Base-by-base conservation (phyloP, 805 yeast genomes). In the Candida berthetii region DNA sequence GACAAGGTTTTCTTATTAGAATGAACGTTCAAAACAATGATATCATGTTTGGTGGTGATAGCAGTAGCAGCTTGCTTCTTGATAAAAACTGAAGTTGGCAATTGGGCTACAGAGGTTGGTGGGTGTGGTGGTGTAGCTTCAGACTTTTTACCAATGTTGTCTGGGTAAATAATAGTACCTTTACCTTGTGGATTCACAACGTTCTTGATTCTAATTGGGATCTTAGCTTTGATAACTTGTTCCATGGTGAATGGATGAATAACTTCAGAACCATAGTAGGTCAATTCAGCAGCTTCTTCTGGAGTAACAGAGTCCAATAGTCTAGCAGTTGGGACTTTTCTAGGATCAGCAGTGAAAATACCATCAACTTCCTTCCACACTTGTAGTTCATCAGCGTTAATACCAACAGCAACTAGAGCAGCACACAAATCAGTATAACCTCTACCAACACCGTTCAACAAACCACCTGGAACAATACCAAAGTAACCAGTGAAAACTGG, bases 311-410 rank as follows among this genome's bases (percentile, higher is more conserved):
- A 78, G 43, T 80, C 77, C 48, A 93, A 71, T 39, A 91, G 69
- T 52, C 96, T 74, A 3, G 99, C 99, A 42, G 78, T 80, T 31
- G 89, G 83, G 24, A 93, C 98, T 55, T 93, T 93, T 46, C 99
- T 74, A 33, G 99, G 99, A 61, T 93, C 99, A 3, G 99, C 99
- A 1, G 98, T 90, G 69, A 93, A 93, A 32, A 93, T 93, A 54
- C 99, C 99, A 61, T 93, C 99, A 40, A 93, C 99, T 68, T 93
- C 99, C 56, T 93, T 93, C 99, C 99, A 93, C 38, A 93, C 87
- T 67, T 93, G 99, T 47, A 93, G 72, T 65, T 93, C 99, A 36
- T 88, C 95, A 5, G 98, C 97, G 47, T 74, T 78, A 38, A 84
- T 65, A 1, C 97, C 99, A 24, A 93, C 98, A 0, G 99, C 96